A percentile compares a stretch with the other conserved stretches of the same genome.
phyloP scores from a whole-genome alignment of 305 asterid species.

The Solanum hybrid region DNA sequence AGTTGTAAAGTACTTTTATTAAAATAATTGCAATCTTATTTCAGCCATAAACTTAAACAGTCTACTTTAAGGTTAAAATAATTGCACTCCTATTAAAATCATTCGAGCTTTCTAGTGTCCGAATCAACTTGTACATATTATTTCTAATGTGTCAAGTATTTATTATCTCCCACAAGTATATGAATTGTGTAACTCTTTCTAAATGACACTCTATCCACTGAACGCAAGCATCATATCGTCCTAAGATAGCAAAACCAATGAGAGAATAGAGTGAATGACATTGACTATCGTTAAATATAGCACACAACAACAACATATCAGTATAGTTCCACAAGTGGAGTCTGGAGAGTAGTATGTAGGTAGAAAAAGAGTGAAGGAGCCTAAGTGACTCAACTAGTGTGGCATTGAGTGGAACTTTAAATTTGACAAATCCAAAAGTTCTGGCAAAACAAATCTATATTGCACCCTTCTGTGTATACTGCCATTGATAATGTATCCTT shows the following conservation, averaged over 20 bases:
- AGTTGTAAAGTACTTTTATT: neutral
- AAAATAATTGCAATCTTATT: neutral
- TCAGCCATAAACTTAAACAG: neutral
- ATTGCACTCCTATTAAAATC: neutral
- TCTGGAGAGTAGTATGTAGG: too few species aligned
- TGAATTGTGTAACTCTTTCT: neutral
- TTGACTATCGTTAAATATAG: neutral
- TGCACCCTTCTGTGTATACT: slow-evolving; percentile 16
- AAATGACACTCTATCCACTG: neutral
- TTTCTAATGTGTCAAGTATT: neutral
- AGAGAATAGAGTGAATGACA: neutral
- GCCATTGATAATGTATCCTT: slow-evolving; percentile 19
- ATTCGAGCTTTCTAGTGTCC: neutral
- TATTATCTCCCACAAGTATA: neutral
- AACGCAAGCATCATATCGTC: neutral
- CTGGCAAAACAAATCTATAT: slow-evolving; percentile 17
- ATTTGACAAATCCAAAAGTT: neutral
- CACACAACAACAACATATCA: neutral
- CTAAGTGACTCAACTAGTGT: neutral
- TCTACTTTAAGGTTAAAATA: neutral
- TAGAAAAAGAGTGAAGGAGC: neutral
- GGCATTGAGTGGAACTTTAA: neutral
- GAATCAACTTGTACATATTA: neutral
- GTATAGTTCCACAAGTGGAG: too few species aligned
- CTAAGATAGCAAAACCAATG: neutral